Evolutionary conservation across 768 basidiomycete genomes (phyloP), one percentile per base, ranked within the genome.

Genomic region (Coprinellus micaceus): DNA sequence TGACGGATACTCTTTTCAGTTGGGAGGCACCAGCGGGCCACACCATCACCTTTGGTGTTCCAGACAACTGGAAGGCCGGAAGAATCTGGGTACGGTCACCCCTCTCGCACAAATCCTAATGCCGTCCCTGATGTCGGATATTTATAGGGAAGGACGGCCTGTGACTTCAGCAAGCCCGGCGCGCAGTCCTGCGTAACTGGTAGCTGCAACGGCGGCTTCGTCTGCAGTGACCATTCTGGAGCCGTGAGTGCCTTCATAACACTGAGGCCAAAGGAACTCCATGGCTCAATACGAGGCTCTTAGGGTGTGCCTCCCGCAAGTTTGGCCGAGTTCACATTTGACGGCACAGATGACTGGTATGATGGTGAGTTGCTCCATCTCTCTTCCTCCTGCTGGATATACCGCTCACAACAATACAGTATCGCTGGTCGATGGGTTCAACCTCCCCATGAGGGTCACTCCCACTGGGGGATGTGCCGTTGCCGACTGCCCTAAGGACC

Each of bases 401-500:
- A 21, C 13, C 17, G 11, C 40, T 43, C 5, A 43, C 21, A 12
- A 6, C 13, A 15, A 5, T 7, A 19, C 52, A 84, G 84, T 85
- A 17, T 85, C 83, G 19, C 72, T 86, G 21, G 85, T 86, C 29
- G 83, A 86, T 61, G 85, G 86, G 3, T 85, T 74, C 61, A 84
- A 87, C 62, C 67, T 88, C 6, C 85, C 86, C 9, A 68, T 85
- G 64, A 66, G 66, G 4, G 82, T 88, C 58, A 74, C 67, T 49
- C 86, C 82, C 69, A 81, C 75, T 65, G 74, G 67, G 33, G 79
- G 76, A 2, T 88, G 86, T 60, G 69, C 69, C 22, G 69, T 81
- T 24, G 77, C 85, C 1, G 71, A 77, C 53, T 89, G 85, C 64
- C 69, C 82, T 0, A 81, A 82, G 19, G 85, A 89, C 61, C 77